Conservation (phyloP, 345 rosid genomes). For the Lumnitzera racemosa region DNA sequence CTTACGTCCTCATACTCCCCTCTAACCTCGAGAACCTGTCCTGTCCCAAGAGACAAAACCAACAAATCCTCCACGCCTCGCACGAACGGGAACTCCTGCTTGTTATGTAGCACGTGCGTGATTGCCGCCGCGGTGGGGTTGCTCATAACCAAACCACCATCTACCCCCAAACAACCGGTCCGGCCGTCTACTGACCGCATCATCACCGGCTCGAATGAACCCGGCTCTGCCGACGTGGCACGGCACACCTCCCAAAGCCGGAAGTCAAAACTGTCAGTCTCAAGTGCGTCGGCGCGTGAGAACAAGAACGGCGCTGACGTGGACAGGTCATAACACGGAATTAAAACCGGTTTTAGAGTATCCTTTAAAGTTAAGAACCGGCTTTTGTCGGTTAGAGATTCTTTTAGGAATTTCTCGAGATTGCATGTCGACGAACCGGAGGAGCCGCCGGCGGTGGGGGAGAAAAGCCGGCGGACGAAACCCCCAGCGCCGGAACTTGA, state of each 20-base stretch:
- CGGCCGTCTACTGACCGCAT: conserved; percentile 70
- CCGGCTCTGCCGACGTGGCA: conserved; percentile 93
- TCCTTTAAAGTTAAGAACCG: conserved; percentile 63
- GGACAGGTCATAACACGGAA: conserved; percentile 85
- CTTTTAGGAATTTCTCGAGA: conserved; percentile 61
- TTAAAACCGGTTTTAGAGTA: conserved; percentile 79
- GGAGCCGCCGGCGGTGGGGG: conserved; percentile 27
- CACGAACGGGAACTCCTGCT: conserved; percentile 95
- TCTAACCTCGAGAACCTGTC: conserved; percentile 66
- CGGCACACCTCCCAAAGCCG: conserved; percentile 86
- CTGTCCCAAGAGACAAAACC: conserved; percentile 75
- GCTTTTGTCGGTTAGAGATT: conserved; percentile 43
- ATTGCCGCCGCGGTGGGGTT: conserved; percentile 94
- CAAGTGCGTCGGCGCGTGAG: conserved; percentile 95
- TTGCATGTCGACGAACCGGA: conserved; percentile 26
- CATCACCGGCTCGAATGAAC: conserved; percentile 54
- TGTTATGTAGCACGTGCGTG: conserved; percentile 92
- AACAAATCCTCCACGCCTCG: conserved; percentile 92
- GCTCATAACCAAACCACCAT: conserved; percentile 78
- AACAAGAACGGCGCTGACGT: conserved; percentile 88
- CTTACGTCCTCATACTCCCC: conserved; percentile 66
- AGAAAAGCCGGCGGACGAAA: conserved; percentile 30
- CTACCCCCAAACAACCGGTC: conserved; percentile 76
- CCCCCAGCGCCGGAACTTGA: conserved; percentile 18
- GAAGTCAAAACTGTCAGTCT: conserved; percentile 80